Conservation (phyloP, 768 basidiomycete genomes). For the Mycena leptocephala region DNA sequence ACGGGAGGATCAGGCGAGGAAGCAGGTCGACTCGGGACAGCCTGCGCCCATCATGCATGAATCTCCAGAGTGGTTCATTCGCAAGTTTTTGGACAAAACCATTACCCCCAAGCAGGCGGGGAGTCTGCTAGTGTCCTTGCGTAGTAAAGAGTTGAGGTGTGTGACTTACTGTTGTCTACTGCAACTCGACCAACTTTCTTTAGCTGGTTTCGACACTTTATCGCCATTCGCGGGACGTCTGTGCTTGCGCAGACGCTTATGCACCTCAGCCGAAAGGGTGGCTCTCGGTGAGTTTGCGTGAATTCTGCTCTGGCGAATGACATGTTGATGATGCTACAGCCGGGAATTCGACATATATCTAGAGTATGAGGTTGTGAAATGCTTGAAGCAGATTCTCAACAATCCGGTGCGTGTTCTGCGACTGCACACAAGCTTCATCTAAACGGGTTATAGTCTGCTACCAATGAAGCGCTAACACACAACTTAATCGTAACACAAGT, state of each 20-base stretch:
- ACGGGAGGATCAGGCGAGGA: slow-evolving; percentile 74
- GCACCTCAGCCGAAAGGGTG: slow-evolving; percentile 81
- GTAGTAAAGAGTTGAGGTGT: slow-evolving; percentile 88
- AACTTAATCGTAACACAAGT: slow-evolving; percentile 85
- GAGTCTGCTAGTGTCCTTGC: slow-evolving; percentile 81
- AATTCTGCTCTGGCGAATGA: neutral
- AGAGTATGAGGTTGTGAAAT: slow-evolving; percentile 93
- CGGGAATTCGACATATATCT: slow-evolving; percentile 77
- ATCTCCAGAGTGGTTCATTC: slow-evolving; percentile 94
- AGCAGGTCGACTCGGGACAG: slow-evolving; percentile 73
- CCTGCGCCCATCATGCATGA: slow-evolving; percentile 70
- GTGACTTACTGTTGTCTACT: slow-evolving; percentile 38
- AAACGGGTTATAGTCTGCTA: slow-evolving; percentile 65
- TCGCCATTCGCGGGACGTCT: slow-evolving; percentile 85
- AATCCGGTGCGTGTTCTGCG: slow-evolving; percentile 60
- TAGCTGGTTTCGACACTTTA: slow-evolving; percentile 88
- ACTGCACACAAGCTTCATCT: slow-evolving; percentile 4
- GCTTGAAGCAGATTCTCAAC: slow-evolving; percentile 88
- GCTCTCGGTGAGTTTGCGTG: slow-evolving; percentile 65
- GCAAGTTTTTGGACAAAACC: slow-evolving; percentile 90
- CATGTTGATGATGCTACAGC: slow-evolving; percentile 49
- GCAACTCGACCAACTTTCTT: slow-evolving; percentile 35
- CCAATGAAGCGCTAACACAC: slow-evolving; percentile 82
- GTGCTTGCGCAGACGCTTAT: slow-evolving; percentile 87
- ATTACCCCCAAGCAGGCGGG: slow-evolving; percentile 87